Evolutionary conservation across 108 stramenopile species (phyloP).

Genomic region (Poteriospumella lacustris): DNA sequence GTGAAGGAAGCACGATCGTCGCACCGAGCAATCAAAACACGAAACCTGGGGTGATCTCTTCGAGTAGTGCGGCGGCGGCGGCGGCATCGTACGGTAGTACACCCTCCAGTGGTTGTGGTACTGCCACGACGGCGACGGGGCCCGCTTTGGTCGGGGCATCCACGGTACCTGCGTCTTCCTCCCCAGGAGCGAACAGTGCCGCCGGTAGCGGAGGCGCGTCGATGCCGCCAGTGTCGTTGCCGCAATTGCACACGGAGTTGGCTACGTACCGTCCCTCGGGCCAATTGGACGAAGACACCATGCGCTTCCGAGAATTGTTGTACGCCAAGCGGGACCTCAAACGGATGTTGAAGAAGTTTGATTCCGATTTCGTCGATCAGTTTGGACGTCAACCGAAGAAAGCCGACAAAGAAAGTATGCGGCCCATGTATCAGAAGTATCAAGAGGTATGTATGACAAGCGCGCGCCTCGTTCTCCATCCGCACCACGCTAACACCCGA

Average conservation of each 20-base stretch:
- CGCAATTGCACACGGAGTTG: no score
- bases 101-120: no score
- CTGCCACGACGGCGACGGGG: no score
- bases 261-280: no score
- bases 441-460: conserved; percentile 2
- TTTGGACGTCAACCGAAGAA: background rate
- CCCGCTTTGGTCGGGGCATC: background rate
- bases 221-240: background rate
- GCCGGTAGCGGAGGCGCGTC: background rate
- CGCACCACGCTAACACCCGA: background rate
- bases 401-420: conserved; percentile 20
- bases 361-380: conserved; percentile 21
- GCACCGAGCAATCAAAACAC: no score
- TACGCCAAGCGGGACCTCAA: conserved; percentile 18
- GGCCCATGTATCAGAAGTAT: conserved; percentile 30
- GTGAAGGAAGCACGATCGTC: no score
- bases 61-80: no score
- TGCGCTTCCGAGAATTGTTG: background rate
- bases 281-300: no score
- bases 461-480: background rate
- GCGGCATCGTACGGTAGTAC: no score
- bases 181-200: no score
- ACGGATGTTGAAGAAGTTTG: conserved; percentile 17
- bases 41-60: no score
- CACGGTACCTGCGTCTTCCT: background rate